These are phyloP conservation scores for Akanthomyces muscarius DNA, from an alignment of 2,329 filamentous ascomycete species.

Conservation along the genomic window DNA sequence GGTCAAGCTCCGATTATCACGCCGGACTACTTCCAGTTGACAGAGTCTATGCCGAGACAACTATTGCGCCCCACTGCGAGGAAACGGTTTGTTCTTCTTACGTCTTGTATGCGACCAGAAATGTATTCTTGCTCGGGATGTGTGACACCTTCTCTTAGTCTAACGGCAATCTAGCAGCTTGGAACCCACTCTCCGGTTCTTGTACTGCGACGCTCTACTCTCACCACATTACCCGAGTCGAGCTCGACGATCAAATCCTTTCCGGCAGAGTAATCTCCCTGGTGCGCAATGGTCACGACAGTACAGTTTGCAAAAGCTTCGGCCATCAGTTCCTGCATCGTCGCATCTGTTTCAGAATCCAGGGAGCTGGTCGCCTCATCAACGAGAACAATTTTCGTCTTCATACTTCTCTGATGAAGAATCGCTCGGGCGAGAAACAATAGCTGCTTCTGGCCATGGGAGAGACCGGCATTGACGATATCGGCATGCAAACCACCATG, in stretches of 20 bases:
- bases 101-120: too few relatives aligned
- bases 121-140: too few relatives aligned
- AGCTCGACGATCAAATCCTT: not conserved
- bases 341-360: constrained; percentile 19
- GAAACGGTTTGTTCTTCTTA: too few relatives aligned
- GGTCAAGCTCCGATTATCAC: too few relatives aligned
- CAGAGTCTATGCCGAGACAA: too few relatives aligned
- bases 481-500: constrained; percentile 17
- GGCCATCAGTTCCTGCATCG: constrained; percentile 15
- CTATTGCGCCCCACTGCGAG: too few relatives aligned
- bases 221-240: too few relatives aligned
- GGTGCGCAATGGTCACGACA: constrained; percentile 19
- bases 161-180: too few relatives aligned
- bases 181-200: too few relatives aligned
- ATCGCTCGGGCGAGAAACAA: constrained; percentile 21
- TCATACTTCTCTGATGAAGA: not conserved
- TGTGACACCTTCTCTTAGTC: too few relatives aligned
- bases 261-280: constrained; percentile 10
- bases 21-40: too few relatives aligned
- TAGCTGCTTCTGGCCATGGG: constrained; percentile 21
- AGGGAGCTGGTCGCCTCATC: constrained; percentile 9
- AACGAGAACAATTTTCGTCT: not conserved
- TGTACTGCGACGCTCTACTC: too few relatives aligned
- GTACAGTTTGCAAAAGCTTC: constrained; percentile 20
- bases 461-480: constrained; percentile 6